Evolutionary conservation across 257 asterid genomes (phyloP).

Genomic region (Knoxia roxburghii): DNA sequence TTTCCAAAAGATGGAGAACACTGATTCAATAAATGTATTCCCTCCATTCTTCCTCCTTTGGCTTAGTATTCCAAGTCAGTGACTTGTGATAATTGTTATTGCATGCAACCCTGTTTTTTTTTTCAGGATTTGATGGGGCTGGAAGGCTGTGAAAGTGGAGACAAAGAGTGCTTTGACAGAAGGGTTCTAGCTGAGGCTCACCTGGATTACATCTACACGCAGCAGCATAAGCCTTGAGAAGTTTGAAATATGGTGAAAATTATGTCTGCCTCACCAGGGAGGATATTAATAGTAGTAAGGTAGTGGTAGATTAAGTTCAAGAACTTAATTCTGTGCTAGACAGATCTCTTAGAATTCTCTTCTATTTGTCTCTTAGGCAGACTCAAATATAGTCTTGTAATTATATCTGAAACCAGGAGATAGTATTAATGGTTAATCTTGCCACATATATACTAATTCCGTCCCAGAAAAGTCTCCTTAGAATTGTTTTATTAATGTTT

Average conservation of each 20-base stretch:
- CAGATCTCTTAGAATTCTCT: neutral
- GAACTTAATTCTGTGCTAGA: no score
- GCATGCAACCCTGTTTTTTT: no score
- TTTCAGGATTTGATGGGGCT: slow-evolving; percentile 29
- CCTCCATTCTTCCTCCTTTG: neutral
- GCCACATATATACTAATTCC: no score
- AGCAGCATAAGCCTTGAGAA: slow-evolving; percentile 44
- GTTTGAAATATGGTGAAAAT: neutral
- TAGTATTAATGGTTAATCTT: neutral
- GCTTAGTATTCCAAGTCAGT: no score
- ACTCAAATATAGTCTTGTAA: neutral
- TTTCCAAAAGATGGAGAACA: slow-evolving; percentile 11
- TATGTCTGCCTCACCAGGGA: neutral
- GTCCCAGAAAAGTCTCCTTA: no score
- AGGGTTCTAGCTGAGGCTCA: slow-evolving; percentile 62
- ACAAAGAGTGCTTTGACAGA: slow-evolving; percentile 51
- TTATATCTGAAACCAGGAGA: neutral
- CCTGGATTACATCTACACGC: slow-evolving; percentile 78
- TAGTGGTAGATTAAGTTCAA: no score
- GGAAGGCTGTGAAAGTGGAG: slow-evolving; percentile 30
- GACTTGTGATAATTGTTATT: neutral
- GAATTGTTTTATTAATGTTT: no score
- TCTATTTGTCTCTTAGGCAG: neutral
- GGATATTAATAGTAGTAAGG: neutral
- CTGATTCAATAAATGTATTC: slow-evolving; percentile 16